A percentile compares a stretch with the other conserved stretches of the same genome.
phyloP scores from a whole-genome alignment of 768 basidiomycete genomes.

The Leccinellum rugosiceps region DNA sequence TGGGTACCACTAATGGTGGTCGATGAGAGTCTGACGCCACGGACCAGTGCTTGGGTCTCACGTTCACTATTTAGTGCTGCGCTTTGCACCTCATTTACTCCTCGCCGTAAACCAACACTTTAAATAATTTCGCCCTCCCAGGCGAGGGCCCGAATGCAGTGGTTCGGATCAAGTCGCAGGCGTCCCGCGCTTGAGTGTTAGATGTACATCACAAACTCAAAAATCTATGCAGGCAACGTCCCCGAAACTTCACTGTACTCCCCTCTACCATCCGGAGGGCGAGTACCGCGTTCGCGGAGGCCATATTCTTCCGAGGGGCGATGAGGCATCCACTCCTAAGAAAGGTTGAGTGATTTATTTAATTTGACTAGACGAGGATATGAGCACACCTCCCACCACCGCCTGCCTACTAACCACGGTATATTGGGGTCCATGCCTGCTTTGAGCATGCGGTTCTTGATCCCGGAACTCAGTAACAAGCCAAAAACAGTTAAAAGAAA shows the following conservation, averaged over 20 bases:
- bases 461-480: slow-evolving; percentile 77
- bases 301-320: slow-evolving; percentile 53
- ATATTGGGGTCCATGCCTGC: slow-evolving; percentile 65
- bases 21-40: background rate
- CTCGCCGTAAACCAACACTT: slow-evolving; percentile 7
- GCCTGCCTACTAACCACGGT: slow-evolving; percentile 59
- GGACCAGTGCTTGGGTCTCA: slow-evolving; percentile 13
- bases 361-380: slow-evolving; percentile 14
- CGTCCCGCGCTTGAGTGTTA: background rate
- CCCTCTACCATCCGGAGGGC: slow-evolving; percentile 34
- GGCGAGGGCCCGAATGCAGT: background rate
- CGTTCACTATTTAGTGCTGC: slow-evolving; percentile 6
- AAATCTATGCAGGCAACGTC: slow-evolving; percentile 21
- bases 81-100: slow-evolving; percentile 20
- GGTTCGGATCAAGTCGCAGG: background rate
- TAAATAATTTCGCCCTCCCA: background rate
- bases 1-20: background rate
- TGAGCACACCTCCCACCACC: slow-evolving; percentile 81
- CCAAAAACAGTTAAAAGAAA: slow-evolving; percentile 88
- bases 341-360: slow-evolving; percentile 19
- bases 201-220: background rate
- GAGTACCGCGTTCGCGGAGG: slow-evolving; percentile 35
- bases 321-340: slow-evolving; percentile 42
- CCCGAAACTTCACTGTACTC: slow-evolving; percentile 46
- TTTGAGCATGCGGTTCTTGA: slow-evolving; percentile 79